Conservation (phyloP, 805 yeast species). For the Kodamaea neixiangensis region DNA sequence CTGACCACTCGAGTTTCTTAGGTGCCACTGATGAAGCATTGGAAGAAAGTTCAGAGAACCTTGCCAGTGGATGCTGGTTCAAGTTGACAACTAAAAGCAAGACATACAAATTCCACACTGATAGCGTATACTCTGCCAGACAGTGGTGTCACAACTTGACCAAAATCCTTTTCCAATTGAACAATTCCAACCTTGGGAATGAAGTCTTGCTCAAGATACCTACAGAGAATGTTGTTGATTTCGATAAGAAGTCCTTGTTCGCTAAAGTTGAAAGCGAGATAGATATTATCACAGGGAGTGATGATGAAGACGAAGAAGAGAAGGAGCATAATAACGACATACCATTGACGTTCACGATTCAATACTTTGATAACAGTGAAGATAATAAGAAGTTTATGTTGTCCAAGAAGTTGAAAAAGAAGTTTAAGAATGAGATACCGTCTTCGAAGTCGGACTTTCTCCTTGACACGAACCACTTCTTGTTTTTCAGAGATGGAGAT, state of each 20-base stretch:
- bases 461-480: slow-evolving; percentile 68
- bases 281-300: slow-evolving; percentile 11
- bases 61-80: slow-evolving; percentile 49
- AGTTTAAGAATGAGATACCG: not conserved
- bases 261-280: slow-evolving; percentile 21
- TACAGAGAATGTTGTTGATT: slow-evolving; percentile 60
- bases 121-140: slow-evolving; percentile 69
- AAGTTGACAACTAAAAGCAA: slow-evolving; percentile 58
- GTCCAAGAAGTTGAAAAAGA: slow-evolving; percentile 13
- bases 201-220: slow-evolving; percentile 82
- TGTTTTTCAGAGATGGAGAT: slow-evolving; percentile 58
- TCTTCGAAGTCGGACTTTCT: slow-evolving; percentile 37
- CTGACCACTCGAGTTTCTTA: slow-evolving; percentile 21
- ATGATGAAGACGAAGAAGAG: slow-evolving; percentile 15
- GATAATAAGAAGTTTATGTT: slow-evolving; percentile 1
- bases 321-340: slow-evolving; percentile 39
- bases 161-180: slow-evolving; percentile 64
- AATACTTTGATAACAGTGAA: slow-evolving; percentile 42
- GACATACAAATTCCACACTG: slow-evolving; percentile 69
- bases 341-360: slow-evolving; percentile 49
- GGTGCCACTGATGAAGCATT: slow-evolving; percentile 18
- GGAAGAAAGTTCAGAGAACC: slow-evolving; percentile 31
- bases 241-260: slow-evolving; percentile 56
- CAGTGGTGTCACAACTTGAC: slow-evolving; percentile 78
- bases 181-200: slow-evolving; percentile 67